These are phyloP conservation scores for Rhynchosporium graminicola DNA, from an alignment of 2,329 filamentous ascomycete species.

Conservation along the genomic window DNA sequence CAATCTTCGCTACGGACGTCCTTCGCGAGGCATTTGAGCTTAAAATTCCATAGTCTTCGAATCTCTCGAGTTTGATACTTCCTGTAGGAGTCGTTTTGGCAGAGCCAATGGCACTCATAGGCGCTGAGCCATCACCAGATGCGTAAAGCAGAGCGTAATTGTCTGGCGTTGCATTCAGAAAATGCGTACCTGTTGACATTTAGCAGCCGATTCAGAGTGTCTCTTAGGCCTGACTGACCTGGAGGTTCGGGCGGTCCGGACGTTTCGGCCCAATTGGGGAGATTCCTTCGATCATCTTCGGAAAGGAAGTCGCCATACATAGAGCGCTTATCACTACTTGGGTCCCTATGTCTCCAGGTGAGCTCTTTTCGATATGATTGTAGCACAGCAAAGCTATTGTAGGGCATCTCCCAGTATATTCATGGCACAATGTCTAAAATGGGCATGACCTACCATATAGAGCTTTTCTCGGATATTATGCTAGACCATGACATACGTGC, in stretches of 20 bases:
- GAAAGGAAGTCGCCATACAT: not conserved
- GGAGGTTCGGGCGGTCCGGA: not conserved
- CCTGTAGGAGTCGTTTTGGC: not conserved
- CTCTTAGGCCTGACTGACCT: not conserved
- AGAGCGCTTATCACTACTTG: not conserved
- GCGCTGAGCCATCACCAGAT: not conserved
- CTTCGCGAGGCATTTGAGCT: not conserved
- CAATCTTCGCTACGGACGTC: conserved; percentile 1
- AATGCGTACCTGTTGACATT: not conserved
- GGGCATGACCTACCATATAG: not conserved
- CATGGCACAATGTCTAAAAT: no score
- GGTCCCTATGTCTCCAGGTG: not conserved
- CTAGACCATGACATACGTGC: conserved; percentile 6
- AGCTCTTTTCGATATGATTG: no score
- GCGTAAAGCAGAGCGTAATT: conserved; percentile 5
- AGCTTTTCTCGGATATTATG: conserved; percentile 4
- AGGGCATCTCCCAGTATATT: no score
- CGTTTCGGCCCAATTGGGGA: not conserved
- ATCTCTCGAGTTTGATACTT: conserved; percentile 3
- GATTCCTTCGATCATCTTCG: not conserved
- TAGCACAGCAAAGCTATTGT: no score
- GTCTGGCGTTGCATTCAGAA: conserved; percentile 3
- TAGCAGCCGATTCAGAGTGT: not conserved
- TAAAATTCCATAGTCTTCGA: conserved; percentile 6
- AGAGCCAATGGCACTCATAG: not conserved